Base-by-base conservation (phyloP, 306 rosid species). In the Carpinus fangiana region DNA sequence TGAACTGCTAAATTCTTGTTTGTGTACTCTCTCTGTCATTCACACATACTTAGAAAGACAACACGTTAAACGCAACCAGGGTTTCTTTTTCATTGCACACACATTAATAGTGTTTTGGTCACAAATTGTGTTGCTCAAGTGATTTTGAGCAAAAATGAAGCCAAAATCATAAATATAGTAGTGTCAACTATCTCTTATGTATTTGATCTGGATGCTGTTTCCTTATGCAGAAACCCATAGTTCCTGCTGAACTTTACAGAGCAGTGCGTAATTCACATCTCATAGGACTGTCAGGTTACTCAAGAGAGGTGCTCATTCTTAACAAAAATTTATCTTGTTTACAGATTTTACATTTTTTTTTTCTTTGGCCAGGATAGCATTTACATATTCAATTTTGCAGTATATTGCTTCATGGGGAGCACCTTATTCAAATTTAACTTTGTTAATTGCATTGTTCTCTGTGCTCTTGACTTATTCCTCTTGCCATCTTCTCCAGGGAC, bases 251-350 rank as follows among this genome's bases (percentile, higher is more conserved):
- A 36, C 80, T 95, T 46, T 95, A 95, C 83, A 82, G 98, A 84
- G 85, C 81, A 31, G 81, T 95, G 75, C 95, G 98, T 23, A 92
- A 95, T 87, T 91, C 98, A 13, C 98, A 95, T 81, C 97, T 95
- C 83, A 86, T 92, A 73, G 98, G 98, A 64, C 70, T 91, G 89
- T 93, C 98, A 36, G 98, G 98, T 82, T 90, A 88, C 91, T 90
- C 98, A 57, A 91, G 82, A 85, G 96, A 95, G 98, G 98, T 95
- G 62, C 82, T 79, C 82, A 77, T 67, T 81, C 77, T 82, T 34
- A 73, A 75, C 78, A 46, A 68, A 55, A 56, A 73, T 11, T 77
- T 41, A 31, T 73, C 65, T 73, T 66, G 28, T 31, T 62, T 53
- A 14, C 65, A 45, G 78, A 47, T 55, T 50, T 38, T 28, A 18